Conservation (phyloP, 83 land plant genomes). For the Diphasiastrum complanatum region DNA sequence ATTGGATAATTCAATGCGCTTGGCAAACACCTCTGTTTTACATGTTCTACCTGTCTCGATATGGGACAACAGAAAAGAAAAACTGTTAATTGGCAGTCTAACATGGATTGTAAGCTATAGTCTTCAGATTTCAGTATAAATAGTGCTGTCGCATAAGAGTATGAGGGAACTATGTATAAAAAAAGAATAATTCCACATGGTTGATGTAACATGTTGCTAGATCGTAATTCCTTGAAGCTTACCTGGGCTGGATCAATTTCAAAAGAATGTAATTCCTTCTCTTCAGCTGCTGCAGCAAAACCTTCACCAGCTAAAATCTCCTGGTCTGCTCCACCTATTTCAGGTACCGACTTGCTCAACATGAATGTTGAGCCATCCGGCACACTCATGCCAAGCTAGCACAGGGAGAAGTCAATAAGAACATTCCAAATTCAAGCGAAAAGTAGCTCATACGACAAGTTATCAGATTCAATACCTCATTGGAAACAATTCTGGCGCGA, state of each 20-base stretch:
- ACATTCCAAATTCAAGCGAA: background rate
- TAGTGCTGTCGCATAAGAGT: background rate
- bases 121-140: background rate
- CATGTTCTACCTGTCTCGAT: constrained; percentile 81
- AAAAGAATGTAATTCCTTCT: constrained; percentile 87
- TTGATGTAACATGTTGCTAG: no score
- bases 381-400: background rate
- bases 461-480: constrained; percentile 44
- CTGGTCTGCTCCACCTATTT: constrained; percentile 50
- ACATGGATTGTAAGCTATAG: no score
- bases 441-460: constrained; percentile 6
- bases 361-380: constrained; percentile 23
- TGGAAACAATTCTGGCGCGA: constrained; percentile 45
- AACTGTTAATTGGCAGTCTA: background rate
- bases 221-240: no score
- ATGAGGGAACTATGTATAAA: no score
- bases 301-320: constrained; percentile 65
- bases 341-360: constrained; percentile 53
- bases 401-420: background rate
- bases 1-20: constrained; percentile 92
- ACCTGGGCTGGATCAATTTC: constrained; percentile 95
- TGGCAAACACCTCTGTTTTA: constrained; percentile 95
- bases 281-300: constrained; percentile 73
- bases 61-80: background rate
- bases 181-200: no score